These are phyloP conservation scores for Arabis hirsuta DNA, from an alignment of 345 rosid genomes.

Conservation along the genomic window DNA sequence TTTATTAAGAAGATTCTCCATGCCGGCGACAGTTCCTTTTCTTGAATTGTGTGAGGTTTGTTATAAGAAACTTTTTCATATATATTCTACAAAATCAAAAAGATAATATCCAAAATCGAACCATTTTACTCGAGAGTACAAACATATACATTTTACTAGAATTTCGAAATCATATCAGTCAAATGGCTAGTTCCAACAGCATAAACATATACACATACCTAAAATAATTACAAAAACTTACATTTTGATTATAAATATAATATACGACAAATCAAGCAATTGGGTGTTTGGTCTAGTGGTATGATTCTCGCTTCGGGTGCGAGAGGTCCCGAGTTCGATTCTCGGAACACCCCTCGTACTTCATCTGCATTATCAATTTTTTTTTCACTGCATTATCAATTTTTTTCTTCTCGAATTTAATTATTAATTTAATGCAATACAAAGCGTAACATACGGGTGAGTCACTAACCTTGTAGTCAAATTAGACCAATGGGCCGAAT, in stretches of 20 bases:
- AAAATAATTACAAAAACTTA: neutral
- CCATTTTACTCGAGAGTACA: neutral
- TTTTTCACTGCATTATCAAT: too few relatives aligned
- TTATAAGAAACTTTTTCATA: too few relatives aligned
- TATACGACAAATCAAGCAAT: too few relatives aligned
- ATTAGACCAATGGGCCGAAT: neutral
- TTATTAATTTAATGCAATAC: too few relatives aligned
- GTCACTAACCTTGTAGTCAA: neutral
- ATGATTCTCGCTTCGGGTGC: slow-evolving; percentile 99
- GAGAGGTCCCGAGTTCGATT: slow-evolving; percentile 96
- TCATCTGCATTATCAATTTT: too few relatives aligned
- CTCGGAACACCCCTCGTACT: slow-evolving; percentile 73
- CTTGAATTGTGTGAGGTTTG: too few relatives aligned
- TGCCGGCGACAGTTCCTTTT: too few relatives aligned
- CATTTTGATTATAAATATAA: too few relatives aligned
- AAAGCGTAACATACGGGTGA: neutral
- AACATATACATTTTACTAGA: neutral
- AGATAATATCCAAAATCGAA: neutral
- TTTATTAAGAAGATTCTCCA: too few relatives aligned
- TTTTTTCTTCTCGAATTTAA: neutral
- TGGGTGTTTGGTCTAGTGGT: slow-evolving; percentile 95
- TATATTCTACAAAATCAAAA: neutral
- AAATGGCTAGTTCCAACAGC: neutral
- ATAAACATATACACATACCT: neutral
- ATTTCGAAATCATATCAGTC: neutral